Conservation (phyloP, 1,284 basidiomycete genomes). For the Fistulina hepatica region DNA sequence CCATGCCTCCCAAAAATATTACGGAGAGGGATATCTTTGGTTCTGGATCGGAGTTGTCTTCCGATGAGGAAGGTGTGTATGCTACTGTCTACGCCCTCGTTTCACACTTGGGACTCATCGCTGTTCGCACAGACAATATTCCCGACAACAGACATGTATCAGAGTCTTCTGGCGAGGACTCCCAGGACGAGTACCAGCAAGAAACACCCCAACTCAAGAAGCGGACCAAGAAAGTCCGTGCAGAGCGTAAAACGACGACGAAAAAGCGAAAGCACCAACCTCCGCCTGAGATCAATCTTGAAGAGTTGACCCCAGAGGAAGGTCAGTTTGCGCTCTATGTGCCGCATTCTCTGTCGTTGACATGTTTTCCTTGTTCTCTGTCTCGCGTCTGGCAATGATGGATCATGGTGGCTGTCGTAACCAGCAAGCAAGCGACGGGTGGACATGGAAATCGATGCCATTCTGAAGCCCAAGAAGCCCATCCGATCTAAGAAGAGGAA, state of each 20-base stretch:
- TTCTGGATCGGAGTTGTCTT: slow-evolving; percentile 66
- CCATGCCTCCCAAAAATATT: too few species aligned
- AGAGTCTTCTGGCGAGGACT: slow-evolving; percentile 46
- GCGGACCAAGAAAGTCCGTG: slow-evolving; percentile 31
- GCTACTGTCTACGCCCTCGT: neutral
- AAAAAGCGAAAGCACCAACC: slow-evolving; percentile 44
- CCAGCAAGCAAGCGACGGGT: slow-evolving; percentile 52
- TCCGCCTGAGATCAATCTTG: slow-evolving; percentile 45
- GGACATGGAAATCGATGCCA: slow-evolving; percentile 71
- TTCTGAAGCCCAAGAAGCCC: slow-evolving; percentile 70
- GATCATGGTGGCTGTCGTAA: slow-evolving; percentile 2
- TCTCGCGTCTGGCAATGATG: slow-evolving; percentile 2
- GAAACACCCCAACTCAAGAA: slow-evolving; percentile 19
- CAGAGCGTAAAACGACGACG: slow-evolving; percentile 30
- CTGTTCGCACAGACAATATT: slow-evolving; percentile 17
- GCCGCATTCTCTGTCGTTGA: too few species aligned
- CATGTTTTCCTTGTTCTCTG: slow-evolving; percentile 1
- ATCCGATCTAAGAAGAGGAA: slow-evolving; percentile 59
- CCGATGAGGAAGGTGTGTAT: slow-evolving; percentile 47
- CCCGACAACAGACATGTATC: slow-evolving; percentile 30
- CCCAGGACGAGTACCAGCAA: slow-evolving; percentile 58
- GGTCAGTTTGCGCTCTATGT: slow-evolving; percentile 31
- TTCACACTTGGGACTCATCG: neutral
- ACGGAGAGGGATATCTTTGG: slow-evolving; percentile 59
- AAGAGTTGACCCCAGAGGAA: slow-evolving; percentile 58